A percentile compares a stretch with the other conserved stretches of the same genome.
Evolutionary conservation across 768 basidiomycete genomes (phyloP).

Genomic region (Tricholoma flavovirens): DNA sequence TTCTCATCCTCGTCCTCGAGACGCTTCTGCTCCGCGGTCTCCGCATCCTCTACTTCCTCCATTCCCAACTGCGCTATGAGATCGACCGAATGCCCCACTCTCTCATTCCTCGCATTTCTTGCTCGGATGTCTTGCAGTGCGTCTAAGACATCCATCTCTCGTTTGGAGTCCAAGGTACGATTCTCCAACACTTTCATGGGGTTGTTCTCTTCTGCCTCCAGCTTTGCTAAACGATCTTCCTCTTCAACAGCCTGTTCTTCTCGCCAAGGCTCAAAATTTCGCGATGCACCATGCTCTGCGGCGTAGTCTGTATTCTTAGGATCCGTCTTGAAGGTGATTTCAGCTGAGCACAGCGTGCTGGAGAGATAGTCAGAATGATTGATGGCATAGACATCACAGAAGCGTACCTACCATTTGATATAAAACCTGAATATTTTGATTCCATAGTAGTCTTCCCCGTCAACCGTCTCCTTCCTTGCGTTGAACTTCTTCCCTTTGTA

Average conservation of each 20-base stretch:
- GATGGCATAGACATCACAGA: not conserved
- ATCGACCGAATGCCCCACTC: constrained; percentile 71
- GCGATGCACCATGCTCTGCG: constrained; percentile 93
- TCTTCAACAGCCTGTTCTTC: constrained; percentile 75
- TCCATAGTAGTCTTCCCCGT: constrained; percentile 95
- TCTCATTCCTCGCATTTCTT: constrained; percentile 82
- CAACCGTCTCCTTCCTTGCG: constrained; percentile 96
- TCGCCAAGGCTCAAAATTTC: constrained; percentile 98
- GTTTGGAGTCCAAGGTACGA: constrained; percentile 84
- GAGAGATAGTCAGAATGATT: constrained; percentile 10
- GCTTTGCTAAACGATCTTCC: constrained; percentile 75
- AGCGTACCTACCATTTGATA: constrained; percentile 72
- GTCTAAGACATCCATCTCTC: constrained; percentile 98
- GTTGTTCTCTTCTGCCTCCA: constrained; percentile 92
- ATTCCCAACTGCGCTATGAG: constrained; percentile 54
- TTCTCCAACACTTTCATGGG: constrained; percentile 97
- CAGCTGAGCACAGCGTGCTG: constrained; percentile 92
- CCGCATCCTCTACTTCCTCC: constrained; percentile 74
- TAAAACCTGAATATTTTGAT: constrained; percentile 96
- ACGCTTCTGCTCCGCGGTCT: constrained; percentile 60
- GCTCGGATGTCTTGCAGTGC: constrained; percentile 90
- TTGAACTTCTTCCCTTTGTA: constrained; percentile 99
- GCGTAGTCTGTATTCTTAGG: constrained; percentile 94
- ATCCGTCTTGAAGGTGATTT: constrained; percentile 99
- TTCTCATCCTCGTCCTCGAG: constrained; percentile 92